Base-by-base conservation (phyloP, 331 rosid genomes). In the Rosa hybrid region DNA sequence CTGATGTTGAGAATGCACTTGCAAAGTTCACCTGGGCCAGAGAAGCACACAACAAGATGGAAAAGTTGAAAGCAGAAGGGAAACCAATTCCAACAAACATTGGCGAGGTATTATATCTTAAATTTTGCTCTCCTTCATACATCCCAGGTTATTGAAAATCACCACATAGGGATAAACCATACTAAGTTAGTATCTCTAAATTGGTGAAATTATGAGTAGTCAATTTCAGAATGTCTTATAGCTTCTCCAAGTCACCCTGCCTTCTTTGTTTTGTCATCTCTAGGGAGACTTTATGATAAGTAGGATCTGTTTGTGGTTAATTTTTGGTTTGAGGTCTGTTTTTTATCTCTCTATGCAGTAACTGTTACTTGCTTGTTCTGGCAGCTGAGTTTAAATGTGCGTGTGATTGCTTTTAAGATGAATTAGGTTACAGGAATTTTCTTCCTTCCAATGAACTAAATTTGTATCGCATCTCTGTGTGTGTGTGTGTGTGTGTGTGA, bases 21-120 rank as follows among this genome's bases (percentile, higher is more conserved):
- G 82, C 94, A 0, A 95, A 91, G 90, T 95, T 91, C 84, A 84
- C 90, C 14, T 95, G 99, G 99, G 98, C 98, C 44, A 91, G 87
- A 84, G 93, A 84, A 76, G 99, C 98, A 18, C 90, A 93, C 72
- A 91, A 84, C 88, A 93, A 90, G 93, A 83, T 95, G 20, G 85
- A 83, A 51, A 83, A 86, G 85, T 81, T 93, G 77, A 75, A 91
- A 80, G 84, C 89, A 87, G 98, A 95, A 89, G 98, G 98, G 84
- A 95, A 95, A 84, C 97, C 99, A 6, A 75, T 89, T 87, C 98
- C 98, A 0, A 93, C 68, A 81, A 91, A 72, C 85, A 42, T 95
- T 41, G 81, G 78, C 5, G 99, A 95, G 90, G 97, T 91, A 83
- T 71, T 53, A 12, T 74, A 83, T 59, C 74, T 86, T 38, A 39